Evolutionary conservation across 2,329 filamentous ascomycete genomes (phyloP), one percentile per base, ranked within the genome.

Genomic region (Aspergillus sp.): DNA sequence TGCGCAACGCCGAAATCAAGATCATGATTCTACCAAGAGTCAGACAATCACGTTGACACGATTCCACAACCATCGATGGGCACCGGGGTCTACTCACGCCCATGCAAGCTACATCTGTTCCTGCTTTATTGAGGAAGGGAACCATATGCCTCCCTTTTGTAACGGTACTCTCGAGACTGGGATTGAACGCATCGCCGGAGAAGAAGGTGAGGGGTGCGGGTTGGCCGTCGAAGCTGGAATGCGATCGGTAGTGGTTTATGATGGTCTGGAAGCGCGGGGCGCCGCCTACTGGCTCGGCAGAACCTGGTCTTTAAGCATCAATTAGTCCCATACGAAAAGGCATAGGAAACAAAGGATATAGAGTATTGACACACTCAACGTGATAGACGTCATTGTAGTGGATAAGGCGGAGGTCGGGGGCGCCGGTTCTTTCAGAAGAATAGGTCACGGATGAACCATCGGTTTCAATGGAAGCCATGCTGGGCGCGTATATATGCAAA

Each of bases 351-450:
- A 14, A 19, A 8, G n/a, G n/a, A 5, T n/a, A 19, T 47, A 14
- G 19, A 44, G 27, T 3, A n/a, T 6, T 23, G 35, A 66, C 70
- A 59, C 73, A 79, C 74, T 96, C 91, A 54, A 96, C 84, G 68
- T 96, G 93, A 74, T 96, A 96, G 59, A 96, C 92, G 76, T 97
- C 92, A 75, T 96, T 96, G 81, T 89, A 96, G 77, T 96, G 93
- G 33, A 96, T 73, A 55, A 96, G 76, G n/a, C 92, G 86, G 51
- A 96, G 77, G 71, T 91, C 89, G 45, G 91, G 90, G 43, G 80
- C 72, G 45, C 76, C 77, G 55, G 71, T 71, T 33, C 77, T 73
- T 45, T 73, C 73, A 63, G 76, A 75, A 27, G 76, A 71, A 64
- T 77, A 73, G 24, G 74, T 80, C 62, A 79, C 72, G 59, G 75